Conservation (phyloP, 441 rosid species). For the Erodium moschatum region DNA sequence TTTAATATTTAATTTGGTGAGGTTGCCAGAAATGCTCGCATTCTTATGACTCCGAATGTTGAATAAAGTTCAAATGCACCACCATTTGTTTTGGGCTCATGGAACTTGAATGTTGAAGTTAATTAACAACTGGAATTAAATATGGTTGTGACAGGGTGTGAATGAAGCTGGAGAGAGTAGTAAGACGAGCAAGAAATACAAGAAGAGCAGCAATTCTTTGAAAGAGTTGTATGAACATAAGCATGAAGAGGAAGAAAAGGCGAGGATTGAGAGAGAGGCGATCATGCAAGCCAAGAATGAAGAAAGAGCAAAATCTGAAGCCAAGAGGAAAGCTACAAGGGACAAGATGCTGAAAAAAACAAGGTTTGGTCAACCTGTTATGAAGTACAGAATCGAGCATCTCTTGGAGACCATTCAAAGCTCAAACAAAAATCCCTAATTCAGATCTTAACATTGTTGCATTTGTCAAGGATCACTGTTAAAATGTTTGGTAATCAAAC, state of each 20-base stretch:
- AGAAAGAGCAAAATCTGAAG: slow-evolving; percentile 54
- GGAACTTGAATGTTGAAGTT: background rate
- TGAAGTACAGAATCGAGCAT: slow-evolving; percentile 80
- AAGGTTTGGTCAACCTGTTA: slow-evolving; percentile 67
- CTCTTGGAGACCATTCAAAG: slow-evolving; percentile 61
- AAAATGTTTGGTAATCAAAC: too few relatives aligned
- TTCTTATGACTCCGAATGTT: background rate
- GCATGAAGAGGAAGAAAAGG: slow-evolving; percentile 57
- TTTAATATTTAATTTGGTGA: background rate
- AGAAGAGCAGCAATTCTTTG: slow-evolving; percentile 31
- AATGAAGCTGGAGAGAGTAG: slow-evolving; percentile 28
- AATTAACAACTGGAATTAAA: background rate
- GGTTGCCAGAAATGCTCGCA: background rate
- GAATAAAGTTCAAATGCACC: background rate
- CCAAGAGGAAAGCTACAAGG: slow-evolving; percentile 53
- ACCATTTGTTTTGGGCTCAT: background rate
- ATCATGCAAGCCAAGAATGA: slow-evolving; percentile 53
- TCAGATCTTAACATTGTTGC: background rate
- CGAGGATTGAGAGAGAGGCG: slow-evolving; percentile 62
- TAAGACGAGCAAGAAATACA: slow-evolving; percentile 25
- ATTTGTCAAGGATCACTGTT: background rate
- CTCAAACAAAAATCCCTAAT: slow-evolving; percentile 23
- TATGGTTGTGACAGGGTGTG: slow-evolving; percentile 24
- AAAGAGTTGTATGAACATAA: slow-evolving; percentile 57
- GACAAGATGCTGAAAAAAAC: slow-evolving; percentile 73